Conservation (phyloP, 768 basidiomycete genomes). For the Xanthoconium stramineum region DNA sequence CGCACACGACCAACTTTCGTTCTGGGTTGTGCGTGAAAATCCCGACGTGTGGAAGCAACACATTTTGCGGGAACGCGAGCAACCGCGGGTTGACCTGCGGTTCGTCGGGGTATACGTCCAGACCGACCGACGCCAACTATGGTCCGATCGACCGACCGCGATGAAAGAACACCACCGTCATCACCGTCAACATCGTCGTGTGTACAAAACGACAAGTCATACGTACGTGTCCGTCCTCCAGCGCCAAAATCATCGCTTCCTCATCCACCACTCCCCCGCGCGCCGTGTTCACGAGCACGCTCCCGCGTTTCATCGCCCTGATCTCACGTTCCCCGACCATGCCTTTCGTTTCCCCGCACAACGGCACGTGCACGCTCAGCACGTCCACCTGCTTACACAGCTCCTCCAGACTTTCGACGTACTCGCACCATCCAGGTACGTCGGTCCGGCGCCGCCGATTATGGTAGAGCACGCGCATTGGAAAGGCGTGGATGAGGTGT, state of each 20-base stretch:
- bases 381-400: conserved; percentile 75
- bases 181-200: not conserved
- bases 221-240: conserved; percentile 86
- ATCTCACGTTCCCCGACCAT: conserved; percentile 76
- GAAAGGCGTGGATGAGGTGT: conserved; percentile 72
- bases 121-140: conserved; percentile 46
- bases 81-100: conserved; percentile 76
- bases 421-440: conserved; percentile 74
- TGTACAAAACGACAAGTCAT: not conserved
- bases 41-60: conserved; percentile 88
- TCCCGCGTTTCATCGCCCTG: conserved; percentile 69
- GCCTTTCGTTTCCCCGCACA: conserved; percentile 67
- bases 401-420: conserved; percentile 60
- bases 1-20: conserved; percentile 77
- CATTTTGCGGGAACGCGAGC: conserved; percentile 75
- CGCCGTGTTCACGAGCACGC: conserved; percentile 82
- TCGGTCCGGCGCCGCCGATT: conserved; percentile 51
- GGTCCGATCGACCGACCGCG: too few species aligned
- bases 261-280: conserved; percentile 88
- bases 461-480: conserved; percentile 88
- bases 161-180: not conserved
- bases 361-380: conserved; percentile 82
- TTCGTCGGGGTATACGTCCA: conserved; percentile 87
- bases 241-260: conserved; percentile 78
- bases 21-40: conserved; percentile 80